Evolutionary conservation across 2,329 filamentous ascomycete genomes (phyloP).

Genomic region (Colletotrichum tabaci): DNA sequence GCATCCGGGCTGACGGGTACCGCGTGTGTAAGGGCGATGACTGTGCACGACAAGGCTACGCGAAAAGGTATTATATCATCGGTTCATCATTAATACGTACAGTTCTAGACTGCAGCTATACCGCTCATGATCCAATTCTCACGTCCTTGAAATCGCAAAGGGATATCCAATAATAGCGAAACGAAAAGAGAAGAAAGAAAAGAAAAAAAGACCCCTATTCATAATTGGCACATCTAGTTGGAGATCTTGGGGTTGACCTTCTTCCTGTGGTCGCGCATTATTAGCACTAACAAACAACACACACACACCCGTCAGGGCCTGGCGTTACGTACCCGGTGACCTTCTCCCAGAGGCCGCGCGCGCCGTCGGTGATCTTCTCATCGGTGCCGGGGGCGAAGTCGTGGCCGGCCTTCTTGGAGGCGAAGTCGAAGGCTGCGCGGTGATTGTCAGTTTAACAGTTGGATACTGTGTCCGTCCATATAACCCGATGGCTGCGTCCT

Average conservation of each 20-base stretch:
- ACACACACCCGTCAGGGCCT: too few relatives aligned
- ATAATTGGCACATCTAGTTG: constrained; percentile 47
- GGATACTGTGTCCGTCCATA: too few relatives aligned
- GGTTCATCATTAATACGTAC: neutral
- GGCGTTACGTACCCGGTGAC: constrained; percentile 51
- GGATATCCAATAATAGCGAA: neutral
- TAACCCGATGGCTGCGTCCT: too few relatives aligned
- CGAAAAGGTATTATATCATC: neutral
- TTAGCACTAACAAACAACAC: neutral
- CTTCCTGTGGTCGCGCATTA: constrained; percentile 32
- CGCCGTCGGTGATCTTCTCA: constrained; percentile 58
- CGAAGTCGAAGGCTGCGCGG: constrained; percentile 49
- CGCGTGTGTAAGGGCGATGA: too few relatives aligned
- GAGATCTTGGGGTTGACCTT: constrained; percentile 53
- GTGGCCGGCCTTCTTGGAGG: constrained; percentile 53
- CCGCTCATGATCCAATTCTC: neutral
- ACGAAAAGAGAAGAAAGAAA: too few relatives aligned
- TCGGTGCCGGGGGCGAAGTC: constrained; percentile 52
- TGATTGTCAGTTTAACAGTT: neutral
- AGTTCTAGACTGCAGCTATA: neutral
- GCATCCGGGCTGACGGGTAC: too few relatives aligned
- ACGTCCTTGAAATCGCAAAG: neutral
- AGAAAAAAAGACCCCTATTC: too few relatives aligned
- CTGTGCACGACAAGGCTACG: too few relatives aligned
- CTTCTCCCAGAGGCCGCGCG: constrained; percentile 54